Conservation (phyloP, 2,329 filamentous ascomycete genomes). For the Raffaelea deltoideospora region DNA sequence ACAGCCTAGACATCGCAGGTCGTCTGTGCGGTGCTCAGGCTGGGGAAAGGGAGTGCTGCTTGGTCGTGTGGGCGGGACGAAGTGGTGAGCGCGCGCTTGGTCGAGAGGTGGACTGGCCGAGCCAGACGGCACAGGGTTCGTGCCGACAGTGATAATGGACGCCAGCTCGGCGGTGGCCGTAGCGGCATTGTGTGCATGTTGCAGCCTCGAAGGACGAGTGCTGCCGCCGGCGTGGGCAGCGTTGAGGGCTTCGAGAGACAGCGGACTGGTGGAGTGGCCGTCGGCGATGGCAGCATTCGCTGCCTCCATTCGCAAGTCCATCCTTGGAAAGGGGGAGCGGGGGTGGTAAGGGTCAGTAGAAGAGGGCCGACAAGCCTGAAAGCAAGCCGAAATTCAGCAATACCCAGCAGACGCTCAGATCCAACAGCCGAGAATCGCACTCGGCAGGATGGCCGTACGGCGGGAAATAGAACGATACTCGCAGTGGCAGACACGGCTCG, state of each 20-base stretch:
- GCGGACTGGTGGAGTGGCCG: conserved; percentile 1
- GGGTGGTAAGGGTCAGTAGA: background rate
- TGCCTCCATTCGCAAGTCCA: conserved; percentile 2
- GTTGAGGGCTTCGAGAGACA: background rate
- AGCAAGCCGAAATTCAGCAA: too few relatives aligned
- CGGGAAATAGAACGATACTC: too few relatives aligned
- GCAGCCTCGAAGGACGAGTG: background rate
- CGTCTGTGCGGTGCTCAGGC: conserved; percentile 31
- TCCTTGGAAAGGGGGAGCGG: background rate
- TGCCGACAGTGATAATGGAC: conserved; percentile 29
- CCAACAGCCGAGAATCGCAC: too few relatives aligned
- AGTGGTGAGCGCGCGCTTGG: conserved; percentile 29
- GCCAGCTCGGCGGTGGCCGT: conserved; percentile 25
- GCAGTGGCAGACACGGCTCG: too few relatives aligned
- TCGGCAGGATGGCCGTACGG: too few relatives aligned
- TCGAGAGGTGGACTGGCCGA: conserved; percentile 35
- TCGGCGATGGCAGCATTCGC: background rate
- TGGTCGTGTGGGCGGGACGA: conserved; percentile 34
- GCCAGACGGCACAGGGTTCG: conserved; percentile 40
- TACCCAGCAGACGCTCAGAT: too few relatives aligned
- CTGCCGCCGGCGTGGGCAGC: too few relatives aligned
- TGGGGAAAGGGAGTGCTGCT: conserved; percentile 47
- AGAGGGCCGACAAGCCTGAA: too few relatives aligned
- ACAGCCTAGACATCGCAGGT: conserved; percentile 24
- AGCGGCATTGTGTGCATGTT: too few relatives aligned